Percentiles rank a stretch among this genome's conserved stretches.
These are phyloP conservation scores for Anthostomella pinea DNA, from an alignment of 2,329 filamentous ascomycete species.

Conservation along the genomic window DNA sequence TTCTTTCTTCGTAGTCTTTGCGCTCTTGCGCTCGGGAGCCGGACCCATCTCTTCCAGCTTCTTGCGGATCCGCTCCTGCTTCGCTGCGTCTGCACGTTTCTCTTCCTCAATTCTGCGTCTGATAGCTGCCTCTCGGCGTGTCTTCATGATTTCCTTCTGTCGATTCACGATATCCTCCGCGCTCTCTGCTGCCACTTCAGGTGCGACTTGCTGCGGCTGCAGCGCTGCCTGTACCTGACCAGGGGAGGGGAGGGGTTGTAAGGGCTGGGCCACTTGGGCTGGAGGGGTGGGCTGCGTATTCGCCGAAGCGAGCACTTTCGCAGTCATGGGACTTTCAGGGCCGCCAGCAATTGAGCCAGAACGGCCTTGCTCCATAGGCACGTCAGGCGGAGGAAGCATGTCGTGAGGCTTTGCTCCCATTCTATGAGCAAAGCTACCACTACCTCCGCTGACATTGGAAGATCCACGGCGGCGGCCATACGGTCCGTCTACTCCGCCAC, in stretches of 20 bases:
- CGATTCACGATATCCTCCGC: conserved; percentile 56
- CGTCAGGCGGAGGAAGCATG: conserved; percentile 42
- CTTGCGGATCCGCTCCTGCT: conserved; percentile 66
- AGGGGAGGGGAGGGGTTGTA: conserved; percentile 46
- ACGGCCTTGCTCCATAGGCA: conserved; percentile 35
- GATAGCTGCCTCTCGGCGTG: conserved; percentile 66
- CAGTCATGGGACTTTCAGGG: conserved; percentile 50
- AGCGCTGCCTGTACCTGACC: conserved; percentile 39
- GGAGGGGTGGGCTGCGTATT: conserved; percentile 23
- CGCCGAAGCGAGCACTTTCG: conserved; percentile 40
- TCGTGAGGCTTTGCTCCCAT: conserved; percentile 42
- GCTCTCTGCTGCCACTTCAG: conserved; percentile 32
- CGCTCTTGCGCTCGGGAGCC: conserved; percentile 56
- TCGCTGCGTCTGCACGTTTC: conserved; percentile 68
- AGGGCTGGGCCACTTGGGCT: conserved; percentile 33
- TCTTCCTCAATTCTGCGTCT: conserved; percentile 67
- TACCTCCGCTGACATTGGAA: conserved; percentile 87
- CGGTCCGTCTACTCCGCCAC: conserved; percentile 60
- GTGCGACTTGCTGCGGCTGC: conserved; percentile 37
- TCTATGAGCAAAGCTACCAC: conserved; percentile 65
- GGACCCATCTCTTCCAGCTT: conserved; percentile 71
- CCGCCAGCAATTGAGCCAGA: conserved; percentile 49
- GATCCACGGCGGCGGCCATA: conserved; percentile 80
- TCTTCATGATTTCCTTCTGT: conserved; percentile 71
- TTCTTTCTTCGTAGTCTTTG: conserved; percentile 48